Conservation (phyloP, 2,329 filamentous ascomycete species). For the Talaromyces sp. region DNA sequence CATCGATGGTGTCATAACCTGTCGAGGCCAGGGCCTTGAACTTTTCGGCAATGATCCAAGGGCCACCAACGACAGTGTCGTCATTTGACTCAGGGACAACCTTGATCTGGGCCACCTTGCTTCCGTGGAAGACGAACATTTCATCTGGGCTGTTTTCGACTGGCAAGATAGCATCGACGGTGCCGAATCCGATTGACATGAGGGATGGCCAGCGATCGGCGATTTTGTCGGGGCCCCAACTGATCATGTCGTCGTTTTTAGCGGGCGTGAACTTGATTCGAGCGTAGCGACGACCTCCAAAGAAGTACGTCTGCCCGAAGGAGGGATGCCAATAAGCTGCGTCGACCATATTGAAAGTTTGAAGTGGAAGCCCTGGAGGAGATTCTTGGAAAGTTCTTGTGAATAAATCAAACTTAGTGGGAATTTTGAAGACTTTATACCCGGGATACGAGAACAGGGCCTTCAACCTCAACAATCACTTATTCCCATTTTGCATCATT, state of each 20-base stretch:
- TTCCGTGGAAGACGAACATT: not conserved
- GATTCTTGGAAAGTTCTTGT: no score
- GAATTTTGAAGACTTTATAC: no score
- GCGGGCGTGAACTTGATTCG: not conserved
- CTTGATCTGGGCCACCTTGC: not conserved
- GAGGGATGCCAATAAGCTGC: not conserved
- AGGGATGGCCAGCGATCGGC: not conserved
- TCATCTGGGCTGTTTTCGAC: not conserved
- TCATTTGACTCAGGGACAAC: not conserved
- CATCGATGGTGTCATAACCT: constrained; percentile 2
- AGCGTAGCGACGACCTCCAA: constrained; percentile 1
- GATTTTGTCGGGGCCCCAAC: not conserved
- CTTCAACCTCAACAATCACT: no score
- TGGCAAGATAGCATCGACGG: not conserved
- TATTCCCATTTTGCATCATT: no score
- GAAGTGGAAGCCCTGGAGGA: no score
- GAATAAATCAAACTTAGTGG: no score
- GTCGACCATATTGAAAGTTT: not conserved
- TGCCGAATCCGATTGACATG: not conserved
- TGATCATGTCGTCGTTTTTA: not conserved
- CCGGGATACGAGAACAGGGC: no score
- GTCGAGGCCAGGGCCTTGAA: not conserved
- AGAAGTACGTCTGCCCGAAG: constrained; percentile 1
- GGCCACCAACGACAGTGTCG: constrained; percentile 1
- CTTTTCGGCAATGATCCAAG: constrained; percentile 1